Conservation (phyloP, 2,329 filamentous ascomycete genomes). For the Phyllosticta capitalensis region DNA sequence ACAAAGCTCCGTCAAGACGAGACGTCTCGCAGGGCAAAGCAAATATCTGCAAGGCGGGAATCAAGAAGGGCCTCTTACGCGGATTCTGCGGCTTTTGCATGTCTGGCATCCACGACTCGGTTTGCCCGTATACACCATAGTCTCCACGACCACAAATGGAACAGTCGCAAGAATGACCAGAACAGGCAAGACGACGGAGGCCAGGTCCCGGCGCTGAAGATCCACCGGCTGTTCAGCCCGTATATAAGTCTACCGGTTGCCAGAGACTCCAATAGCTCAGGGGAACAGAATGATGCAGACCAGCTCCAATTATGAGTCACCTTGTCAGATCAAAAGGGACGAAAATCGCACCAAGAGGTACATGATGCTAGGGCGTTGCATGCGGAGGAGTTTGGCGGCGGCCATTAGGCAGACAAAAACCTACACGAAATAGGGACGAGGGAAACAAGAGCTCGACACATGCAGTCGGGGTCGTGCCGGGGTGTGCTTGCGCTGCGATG, state of each 20-base stretch:
- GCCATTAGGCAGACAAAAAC: neutral
- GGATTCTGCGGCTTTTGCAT: conserved; percentile 64
- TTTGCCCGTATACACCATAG: conserved; percentile 33
- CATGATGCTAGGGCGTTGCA: neutral
- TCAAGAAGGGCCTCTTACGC: conserved; percentile 41
- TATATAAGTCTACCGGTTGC: neutral
- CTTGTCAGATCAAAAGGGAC: neutral
- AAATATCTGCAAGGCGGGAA: neutral
- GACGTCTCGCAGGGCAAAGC: neutral
- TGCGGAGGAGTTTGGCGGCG: neutral
- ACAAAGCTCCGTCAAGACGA: neutral
- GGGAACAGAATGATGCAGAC: neutral
- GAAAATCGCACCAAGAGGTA: neutral
- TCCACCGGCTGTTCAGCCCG: neutral
- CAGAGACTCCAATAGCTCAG: neutral
- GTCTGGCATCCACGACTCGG: conserved; percentile 55
- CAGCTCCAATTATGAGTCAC: neutral
- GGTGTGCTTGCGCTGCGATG: neutral
- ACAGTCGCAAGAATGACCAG: conserved; percentile 2
- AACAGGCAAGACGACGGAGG: conserved; percentile 1
- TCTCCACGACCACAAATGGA: neutral
- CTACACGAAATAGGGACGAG: neutral
- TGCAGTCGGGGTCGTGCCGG: neutral
- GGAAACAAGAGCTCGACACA: neutral
- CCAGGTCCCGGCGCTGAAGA: neutral